Evolutionary conservation across 2,329 filamentous ascomycete species (phyloP), one percentile per base, ranked within the genome.

Genomic region (Verticillium tricorpus): DNA sequence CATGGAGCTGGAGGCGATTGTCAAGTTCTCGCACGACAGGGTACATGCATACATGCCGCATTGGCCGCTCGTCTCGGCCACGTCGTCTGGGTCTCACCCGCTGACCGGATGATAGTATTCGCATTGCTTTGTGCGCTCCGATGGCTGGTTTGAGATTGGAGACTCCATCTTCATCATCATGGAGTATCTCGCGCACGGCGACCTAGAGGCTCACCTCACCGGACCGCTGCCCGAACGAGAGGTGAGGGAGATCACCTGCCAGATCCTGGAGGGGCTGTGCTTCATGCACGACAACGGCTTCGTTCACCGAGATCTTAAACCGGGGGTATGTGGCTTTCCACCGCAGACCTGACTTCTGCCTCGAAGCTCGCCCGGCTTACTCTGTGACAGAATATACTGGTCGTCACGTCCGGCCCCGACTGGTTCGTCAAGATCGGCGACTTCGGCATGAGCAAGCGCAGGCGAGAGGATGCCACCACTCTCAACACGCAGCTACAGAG

Each of bases 401-500:
- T 66, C 9, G 64, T 64, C 31, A 60, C 31, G 22, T 22, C 60
- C 19, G 61, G 64, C n/a, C 65, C 65, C 3, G 28, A 59, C 3
- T 67, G 66, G 66, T 65, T 57, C 35, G 63, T 69, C 11, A 69
- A 69, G 59, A 34, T 71, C 0, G 56, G 62, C 2, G 68, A 69
- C 32, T 67, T 70, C 19, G 69, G 69, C 22, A 64, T 69, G 19
- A 70, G 65, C 66, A 69, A 69, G 35, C 60, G 63, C 8, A 17
- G 34, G 34, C 5, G 9, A 14, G 34, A 35, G 34, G 34, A 35
- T 7, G 34, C 34, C 34, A 14, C 34, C 34, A 35, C 5, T 14
- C 34, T 35, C 34, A 9, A 35, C 2, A 35, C 34, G 9, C 34
- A 35, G 34, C 34, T 35, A 7, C 34, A 35, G 34, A 35, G 34